Conservation (phyloP, 208 protist species). For the Willaertia magna region DNA sequence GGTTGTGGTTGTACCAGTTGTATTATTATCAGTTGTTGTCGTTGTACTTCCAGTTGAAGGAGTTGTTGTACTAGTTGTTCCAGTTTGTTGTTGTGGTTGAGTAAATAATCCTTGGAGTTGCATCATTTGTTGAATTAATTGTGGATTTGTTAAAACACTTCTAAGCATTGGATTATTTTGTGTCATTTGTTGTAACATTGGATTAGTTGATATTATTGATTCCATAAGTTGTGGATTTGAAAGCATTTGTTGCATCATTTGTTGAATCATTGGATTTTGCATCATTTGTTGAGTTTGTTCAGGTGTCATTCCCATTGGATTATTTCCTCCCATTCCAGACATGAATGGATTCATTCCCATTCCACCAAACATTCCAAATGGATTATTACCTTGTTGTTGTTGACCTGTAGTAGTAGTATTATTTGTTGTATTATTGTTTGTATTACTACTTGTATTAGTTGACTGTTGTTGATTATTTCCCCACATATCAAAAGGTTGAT, state of each 20-base stretch:
- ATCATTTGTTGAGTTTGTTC: constrained; percentile 8
- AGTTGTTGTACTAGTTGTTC: neutral
- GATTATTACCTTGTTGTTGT: neutral
- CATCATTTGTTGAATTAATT: constrained; percentile 1
- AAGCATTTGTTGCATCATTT: constrained; percentile 11
- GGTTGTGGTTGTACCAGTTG: neutral
- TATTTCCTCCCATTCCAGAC: neutral
- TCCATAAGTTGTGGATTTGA: neutral
- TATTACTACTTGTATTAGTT: neutral
- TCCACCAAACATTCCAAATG: neutral
- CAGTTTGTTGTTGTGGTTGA: neutral
- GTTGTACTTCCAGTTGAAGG: neutral
- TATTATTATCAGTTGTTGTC: no score
- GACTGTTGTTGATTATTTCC: neutral
- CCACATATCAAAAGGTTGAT: neutral
- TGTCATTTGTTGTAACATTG: constrained; percentile 9
- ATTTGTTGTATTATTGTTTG: neutral
- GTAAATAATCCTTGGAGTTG: neutral
- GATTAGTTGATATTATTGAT: neutral
- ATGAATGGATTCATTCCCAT: no score
- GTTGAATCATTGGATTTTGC: constrained; percentile 13
- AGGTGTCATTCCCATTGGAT: neutral
- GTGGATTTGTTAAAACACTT: neutral
- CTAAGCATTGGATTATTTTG: constrained; percentile 8
- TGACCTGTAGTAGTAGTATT: neutral